Evolutionary conservation across 2,329 filamentous ascomycete genomes (phyloP).

Genomic region (Penicillium sumatraense): DNA sequence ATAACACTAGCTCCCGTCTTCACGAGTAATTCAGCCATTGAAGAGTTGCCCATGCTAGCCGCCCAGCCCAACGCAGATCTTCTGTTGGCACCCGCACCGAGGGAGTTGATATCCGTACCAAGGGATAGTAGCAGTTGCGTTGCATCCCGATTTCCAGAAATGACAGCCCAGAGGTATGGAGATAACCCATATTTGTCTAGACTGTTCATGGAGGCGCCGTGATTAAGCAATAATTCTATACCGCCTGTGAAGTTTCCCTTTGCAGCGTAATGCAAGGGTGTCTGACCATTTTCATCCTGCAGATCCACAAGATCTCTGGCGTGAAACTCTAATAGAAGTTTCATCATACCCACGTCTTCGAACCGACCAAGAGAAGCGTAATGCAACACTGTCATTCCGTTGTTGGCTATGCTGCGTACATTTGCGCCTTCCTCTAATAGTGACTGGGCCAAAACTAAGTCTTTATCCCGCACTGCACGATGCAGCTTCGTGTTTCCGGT

Average conservation of each 20-base stretch:
- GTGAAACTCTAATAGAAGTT: slow-evolving; percentile 18
- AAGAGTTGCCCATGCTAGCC: slow-evolving; percentile 20
- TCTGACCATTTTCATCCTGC: slow-evolving; percentile 24
- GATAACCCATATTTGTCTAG: slow-evolving; percentile 29
- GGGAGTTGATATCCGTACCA: slow-evolving; percentile 20
- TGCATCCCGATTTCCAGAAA: slow-evolving; percentile 22
- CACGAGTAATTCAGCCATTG: slow-evolving; percentile 19
- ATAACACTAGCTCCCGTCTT: background rate
- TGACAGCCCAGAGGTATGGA: slow-evolving; percentile 29
- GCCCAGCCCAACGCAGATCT: slow-evolving; percentile 28
- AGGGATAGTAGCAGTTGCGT: slow-evolving; percentile 9
- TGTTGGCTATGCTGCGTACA: too few relatives aligned
- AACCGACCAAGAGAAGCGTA: too few relatives aligned
- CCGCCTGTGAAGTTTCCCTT: slow-evolving; percentile 22
- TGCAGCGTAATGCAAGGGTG: slow-evolving; percentile 31
- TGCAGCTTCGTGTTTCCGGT: too few relatives aligned
- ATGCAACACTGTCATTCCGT: too few relatives aligned
- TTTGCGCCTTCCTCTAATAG: too few relatives aligned
- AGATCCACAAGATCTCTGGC: slow-evolving; percentile 8
- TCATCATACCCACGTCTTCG: slow-evolving; percentile 32
- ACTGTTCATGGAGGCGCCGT: slow-evolving; percentile 19
- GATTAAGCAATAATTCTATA: slow-evolving; percentile 21
- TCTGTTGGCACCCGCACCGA: slow-evolving; percentile 24
- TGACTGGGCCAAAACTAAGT: too few relatives aligned
- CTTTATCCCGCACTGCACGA: too few relatives aligned